Base-by-base conservation (phyloP, 73 alveolate species). In the Paramecium pentaurelia region DNA sequence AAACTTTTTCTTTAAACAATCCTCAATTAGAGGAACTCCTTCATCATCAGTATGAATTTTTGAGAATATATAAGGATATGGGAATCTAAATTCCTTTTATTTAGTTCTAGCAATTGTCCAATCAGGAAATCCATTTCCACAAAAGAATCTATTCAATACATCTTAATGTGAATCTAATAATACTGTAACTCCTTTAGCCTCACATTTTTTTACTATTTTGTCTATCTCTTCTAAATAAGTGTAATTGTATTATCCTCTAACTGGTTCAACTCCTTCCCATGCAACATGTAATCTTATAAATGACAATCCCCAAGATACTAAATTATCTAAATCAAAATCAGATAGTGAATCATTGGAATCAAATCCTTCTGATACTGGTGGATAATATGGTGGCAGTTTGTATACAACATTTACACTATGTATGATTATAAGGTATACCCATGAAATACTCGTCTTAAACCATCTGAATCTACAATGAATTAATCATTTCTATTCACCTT, bases 111-210 rank as follows among this genome's bases (percentile, higher is more conserved):
- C 96, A 14, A 93, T 95, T 71, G 95, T 92, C 93, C 96, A 97
- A 71, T 95, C 93, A 22, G 99, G 99, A 86, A 97, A 92, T 12
- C 99, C 99, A 68, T 97, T 98, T 8, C 99, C 99, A 77, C 99
- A 97, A 90, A 96, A 94, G 93, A 88, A 92, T 95, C 98, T 96
- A 7, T 95, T 51, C 75, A 96, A 92, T 22, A 96, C 95, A 93
- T 97, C 99, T 92, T 97, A 95, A 92, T 97, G 99, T 8, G 97
- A 96, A 77, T 97, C 99, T 1, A 97, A 95, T 97, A 97, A 77
- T 1, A 97, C 95, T 86, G 95, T 96, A 58, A 97, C 93, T 16
- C 97, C 98, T 54, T 95, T 91, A 54, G 94, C 93, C 37, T 97
- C 98, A 84, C 96, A 92, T 71, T 64, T 94, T 59, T 96, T 93